A percentile compares a stretch with the other conserved stretches of the same genome.
Evolutionary conservation across 2,329 filamentous ascomycete genomes (phyloP).

Genomic region (Fusarium sp.): DNA sequence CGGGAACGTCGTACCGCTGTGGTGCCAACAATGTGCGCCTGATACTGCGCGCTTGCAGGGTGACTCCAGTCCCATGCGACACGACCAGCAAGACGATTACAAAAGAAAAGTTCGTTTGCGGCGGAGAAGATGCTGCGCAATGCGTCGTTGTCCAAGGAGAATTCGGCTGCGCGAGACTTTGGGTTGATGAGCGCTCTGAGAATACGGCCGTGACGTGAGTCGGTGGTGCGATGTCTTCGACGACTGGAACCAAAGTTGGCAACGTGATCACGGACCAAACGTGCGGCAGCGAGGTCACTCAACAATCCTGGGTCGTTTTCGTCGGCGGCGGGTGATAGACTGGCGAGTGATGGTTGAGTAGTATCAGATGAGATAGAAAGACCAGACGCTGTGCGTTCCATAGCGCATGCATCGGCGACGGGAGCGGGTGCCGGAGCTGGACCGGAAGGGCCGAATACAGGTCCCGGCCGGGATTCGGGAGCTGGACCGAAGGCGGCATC

Average conservation of each 20-base stretch:
- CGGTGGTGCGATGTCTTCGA: slow-evolving; percentile 54
- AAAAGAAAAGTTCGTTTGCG: slow-evolving; percentile 71
- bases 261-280: slow-evolving; percentile 60
- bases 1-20: slow-evolving; percentile 64
- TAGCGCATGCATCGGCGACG: slow-evolving; percentile 39
- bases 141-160: slow-evolving; percentile 66
- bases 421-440: slow-evolving; percentile 6
- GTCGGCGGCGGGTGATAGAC: slow-evolving; percentile 35
- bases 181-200: slow-evolving; percentile 66
- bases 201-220: slow-evolving; percentile 66
- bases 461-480: slow-evolving; percentile 29
- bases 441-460: slow-evolving; percentile 27
- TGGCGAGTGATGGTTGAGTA: slow-evolving; percentile 44
- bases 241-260: slow-evolving; percentile 45
- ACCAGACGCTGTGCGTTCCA: slow-evolving; percentile 62
- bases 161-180: slow-evolving; percentile 56
- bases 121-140: slow-evolving; percentile 68
- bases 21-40: slow-evolving; percentile 68
- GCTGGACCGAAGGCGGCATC: slow-evolving; percentile 23
- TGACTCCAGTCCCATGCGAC: slow-evolving; percentile 72
- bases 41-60: slow-evolving; percentile 58
- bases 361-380: slow-evolving; percentile 58
- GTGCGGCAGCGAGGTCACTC: slow-evolving; percentile 59
- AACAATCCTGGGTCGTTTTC: slow-evolving; percentile 49
- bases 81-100: slow-evolving; percentile 63